A percentile compares a stretch with the other conserved stretches of the same genome.
These are phyloP conservation scores for Stagonosporopsis vannaccii DNA, from an alignment of 2,329 filamentous ascomycete species.

Conservation along the genomic window DNA sequence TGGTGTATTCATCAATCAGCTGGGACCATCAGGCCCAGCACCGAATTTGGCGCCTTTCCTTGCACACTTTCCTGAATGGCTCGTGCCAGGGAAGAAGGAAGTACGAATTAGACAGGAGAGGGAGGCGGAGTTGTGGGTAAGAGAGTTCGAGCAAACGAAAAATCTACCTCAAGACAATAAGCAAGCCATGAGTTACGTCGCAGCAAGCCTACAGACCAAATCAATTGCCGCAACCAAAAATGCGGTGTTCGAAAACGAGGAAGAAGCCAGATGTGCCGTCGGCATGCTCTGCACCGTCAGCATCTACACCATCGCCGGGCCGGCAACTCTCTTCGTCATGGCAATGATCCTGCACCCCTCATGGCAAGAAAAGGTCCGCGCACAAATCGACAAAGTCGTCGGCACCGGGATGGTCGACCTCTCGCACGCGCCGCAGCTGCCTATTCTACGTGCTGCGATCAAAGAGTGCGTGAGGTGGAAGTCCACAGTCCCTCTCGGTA, in stretches of 20 bases:
- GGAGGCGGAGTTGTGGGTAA: slow-evolving; percentile 4
- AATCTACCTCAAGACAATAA: no score
- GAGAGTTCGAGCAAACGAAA: not conserved
- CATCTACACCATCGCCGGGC: slow-evolving; percentile 24
- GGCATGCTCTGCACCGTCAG: slow-evolving; percentile 26
- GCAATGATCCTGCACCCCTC: slow-evolving; percentile 22
- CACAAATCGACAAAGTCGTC: slow-evolving; percentile 16
- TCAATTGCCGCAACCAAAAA: not conserved
- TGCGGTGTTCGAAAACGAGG: slow-evolving; percentile 7
- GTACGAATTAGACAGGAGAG: slow-evolving; percentile 8
- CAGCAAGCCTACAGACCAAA: not conserved
- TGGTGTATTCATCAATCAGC: slow-evolving; percentile 3
- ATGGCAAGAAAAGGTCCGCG: slow-evolving; percentile 18
- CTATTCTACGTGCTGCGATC: slow-evolving; percentile 50
- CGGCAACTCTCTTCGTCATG: slow-evolving; percentile 22
- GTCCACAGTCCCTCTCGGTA: slow-evolving; percentile 49
- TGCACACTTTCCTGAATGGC: slow-evolving; percentile 6
- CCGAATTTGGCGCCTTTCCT: not conserved
- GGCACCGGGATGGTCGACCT: slow-evolving; percentile 6
- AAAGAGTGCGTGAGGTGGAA: slow-evolving; percentile 45
- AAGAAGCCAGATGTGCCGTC: slow-evolving; percentile 23
- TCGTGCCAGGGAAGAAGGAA: slow-evolving; percentile 2
- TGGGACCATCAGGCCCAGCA: slow-evolving; percentile 9
- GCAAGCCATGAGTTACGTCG: not conserved
- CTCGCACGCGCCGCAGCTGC: slow-evolving; percentile 44